A percentile compares a stretch with the other conserved stretches of the same genome.
phyloP scores from a whole-genome alignment of 1,284 basidiomycete genomes.

The Rhodotorula sp. region DNA sequence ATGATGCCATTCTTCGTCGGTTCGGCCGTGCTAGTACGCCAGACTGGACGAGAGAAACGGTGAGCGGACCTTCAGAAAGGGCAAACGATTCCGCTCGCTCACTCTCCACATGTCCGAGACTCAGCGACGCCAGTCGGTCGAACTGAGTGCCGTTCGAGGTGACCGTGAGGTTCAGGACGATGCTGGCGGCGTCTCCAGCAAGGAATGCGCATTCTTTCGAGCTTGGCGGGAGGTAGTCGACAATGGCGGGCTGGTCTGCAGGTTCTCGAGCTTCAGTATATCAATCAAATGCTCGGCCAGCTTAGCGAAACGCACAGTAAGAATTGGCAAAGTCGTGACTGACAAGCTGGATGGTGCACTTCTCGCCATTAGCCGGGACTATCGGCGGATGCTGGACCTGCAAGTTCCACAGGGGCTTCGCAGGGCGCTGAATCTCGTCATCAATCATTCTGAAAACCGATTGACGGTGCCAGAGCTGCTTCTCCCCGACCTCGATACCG shows the following conservation, averaged over 20 bases:
- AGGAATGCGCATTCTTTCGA: background rate
- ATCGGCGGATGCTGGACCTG: constrained; percentile 13
- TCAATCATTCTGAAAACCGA: background rate
- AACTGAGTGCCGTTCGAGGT: constrained; percentile 38
- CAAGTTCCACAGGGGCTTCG: constrained; percentile 8
- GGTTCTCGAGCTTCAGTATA: no score
- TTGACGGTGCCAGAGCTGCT: background rate
- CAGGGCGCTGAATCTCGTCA: background rate
- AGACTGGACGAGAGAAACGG: constrained; percentile 19
- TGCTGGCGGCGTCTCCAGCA: background rate
- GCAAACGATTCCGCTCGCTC: background rate
- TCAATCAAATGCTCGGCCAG: no score
- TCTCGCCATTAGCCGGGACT: background rate
- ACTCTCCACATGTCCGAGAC: constrained; percentile 33
- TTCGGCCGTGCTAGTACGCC: constrained; percentile 41
- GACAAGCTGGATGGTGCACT: background rate
- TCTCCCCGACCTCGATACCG: no score
- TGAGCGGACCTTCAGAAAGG: rapidly evolving
- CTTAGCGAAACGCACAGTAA: constrained; percentile 4
- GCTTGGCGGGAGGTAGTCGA: constrained; percentile 8
- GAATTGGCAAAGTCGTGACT: constrained; percentile 17
- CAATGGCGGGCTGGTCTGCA: constrained; percentile 8
- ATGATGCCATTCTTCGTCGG: constrained; percentile 39
- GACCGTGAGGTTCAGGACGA: constrained; percentile 17
- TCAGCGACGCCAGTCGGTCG: constrained; percentile 36